Base-by-base conservation (phyloP, 1,139 yeast species). In the Debaryomyces robertsiae region DNA sequence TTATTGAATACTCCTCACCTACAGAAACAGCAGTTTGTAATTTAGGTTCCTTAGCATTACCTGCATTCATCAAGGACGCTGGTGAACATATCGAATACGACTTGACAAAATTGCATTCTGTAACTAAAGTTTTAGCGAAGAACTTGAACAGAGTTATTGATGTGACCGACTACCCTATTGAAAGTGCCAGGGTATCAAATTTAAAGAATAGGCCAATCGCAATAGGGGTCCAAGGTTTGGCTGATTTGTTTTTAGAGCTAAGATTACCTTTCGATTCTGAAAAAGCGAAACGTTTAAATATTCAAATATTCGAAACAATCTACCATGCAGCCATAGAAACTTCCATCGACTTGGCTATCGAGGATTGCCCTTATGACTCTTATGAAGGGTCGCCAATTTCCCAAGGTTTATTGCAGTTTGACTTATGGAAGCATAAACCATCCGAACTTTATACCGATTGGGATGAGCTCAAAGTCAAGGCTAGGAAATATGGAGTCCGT, bases 11-110 rank as follows among this genome's bases (percentile, higher is more conserved):
- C 61, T 85, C 95, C 16, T 73, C 88, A 35, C 89, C 94, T 18
- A 90, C 85, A 40, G 96, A 88, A 71, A 87, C 86, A 47, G 94
- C 96, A 33, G 96, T 89, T 40, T 88, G 96, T 75, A 88, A 88
- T 67, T 75, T 88, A 64, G 96, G 95, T 14, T 87, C 95, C 16
- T 69, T 88, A 57, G 94, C 95, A 9, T 73, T 88, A 41, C 82
- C 82, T 2, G 52, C 68, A 0, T 77, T 67, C 53, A 60, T 69
- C 6, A 49, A 50, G 44, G 75, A 69, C 24, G 69, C 71, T 14
- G 17, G 30, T 10, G 54, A 52, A 22, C 50, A 52, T 16, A 67
- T 79, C 37, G 71, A 71, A 64, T 86, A 83, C 59, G 81, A 88
- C 68, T 85, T 85, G 61, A 71, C 76, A 46, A 81, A 81, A 54